Conservation (phyloP, 768 basidiomycete genomes). For the Mycena filopes region DNA sequence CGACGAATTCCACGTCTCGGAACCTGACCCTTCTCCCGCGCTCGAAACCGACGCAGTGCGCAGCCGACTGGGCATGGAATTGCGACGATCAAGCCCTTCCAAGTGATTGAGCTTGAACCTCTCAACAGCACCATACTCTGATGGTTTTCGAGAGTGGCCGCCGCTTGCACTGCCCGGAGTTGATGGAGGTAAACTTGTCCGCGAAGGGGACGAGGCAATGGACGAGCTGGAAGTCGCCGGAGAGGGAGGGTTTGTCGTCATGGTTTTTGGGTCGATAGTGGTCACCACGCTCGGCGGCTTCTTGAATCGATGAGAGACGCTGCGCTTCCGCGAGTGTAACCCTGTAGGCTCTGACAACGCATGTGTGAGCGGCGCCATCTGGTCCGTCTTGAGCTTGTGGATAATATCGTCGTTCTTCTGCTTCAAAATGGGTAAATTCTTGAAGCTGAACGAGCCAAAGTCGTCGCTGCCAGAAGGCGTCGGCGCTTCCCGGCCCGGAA, state of each 20-base stretch:
- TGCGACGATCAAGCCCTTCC: constrained; percentile 76
- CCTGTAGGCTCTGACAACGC: constrained; percentile 72
- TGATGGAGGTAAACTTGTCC: constrained; percentile 75
- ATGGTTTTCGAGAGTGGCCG: constrained; percentile 84
- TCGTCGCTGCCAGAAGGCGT: constrained; percentile 80
- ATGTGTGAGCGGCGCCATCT: constrained; percentile 81
- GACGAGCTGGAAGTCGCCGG: constrained; percentile 93
- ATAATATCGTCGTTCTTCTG: constrained; percentile 99
- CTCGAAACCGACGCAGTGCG: constrained; percentile 90
- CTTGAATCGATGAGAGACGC: constrained; percentile 84
- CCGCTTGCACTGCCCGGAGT: constrained; percentile 71
- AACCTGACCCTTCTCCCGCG: constrained; percentile 80
- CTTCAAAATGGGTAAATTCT: constrained; percentile 95
- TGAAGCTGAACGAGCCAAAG: constrained; percentile 98
- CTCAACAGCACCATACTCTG: constrained; percentile 89
- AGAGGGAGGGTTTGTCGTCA: constrained; percentile 85
- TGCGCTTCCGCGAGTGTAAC: constrained; percentile 75
- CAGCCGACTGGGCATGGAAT: constrained; percentile 87
- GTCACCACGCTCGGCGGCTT: constrained; percentile 85
- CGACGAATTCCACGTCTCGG: constrained; percentile 76
- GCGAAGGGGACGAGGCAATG: constrained; percentile 89
- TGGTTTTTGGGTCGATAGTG: constrained; percentile 67
- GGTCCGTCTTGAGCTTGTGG: constrained; percentile 92
- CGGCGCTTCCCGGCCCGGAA: constrained; percentile 48
- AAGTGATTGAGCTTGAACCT: constrained; percentile 87